These are phyloP conservation scores for Plasmopara halstedii DNA, from an alignment of 352 stramenopile genomes.

Conservation along the genomic window DNA sequence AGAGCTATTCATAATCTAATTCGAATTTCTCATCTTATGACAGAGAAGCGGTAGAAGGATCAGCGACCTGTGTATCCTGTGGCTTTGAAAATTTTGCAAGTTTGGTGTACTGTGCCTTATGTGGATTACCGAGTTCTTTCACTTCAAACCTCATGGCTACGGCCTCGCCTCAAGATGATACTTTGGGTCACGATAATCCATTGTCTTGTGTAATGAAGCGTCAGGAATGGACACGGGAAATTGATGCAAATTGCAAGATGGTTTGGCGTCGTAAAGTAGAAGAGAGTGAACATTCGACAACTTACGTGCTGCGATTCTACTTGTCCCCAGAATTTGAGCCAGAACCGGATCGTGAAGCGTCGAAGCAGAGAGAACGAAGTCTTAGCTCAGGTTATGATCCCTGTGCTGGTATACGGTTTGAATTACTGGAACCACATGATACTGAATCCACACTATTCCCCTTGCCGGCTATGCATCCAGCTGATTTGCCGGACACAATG, in stretches of 20 bases:
- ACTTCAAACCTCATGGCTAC: neutral
- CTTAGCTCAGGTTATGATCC: conserved; percentile 24
- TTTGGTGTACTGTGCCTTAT: conserved; percentile 30
- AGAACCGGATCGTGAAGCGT: conserved; percentile 10
- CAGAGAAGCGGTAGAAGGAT: conserved; percentile 34
- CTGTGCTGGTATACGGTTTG: conserved; percentile 17
- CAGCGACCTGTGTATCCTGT: conserved; percentile 28
- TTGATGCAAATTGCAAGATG: conserved; percentile 25
- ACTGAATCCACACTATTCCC: conserved; percentile 21
- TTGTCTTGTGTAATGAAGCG: conserved; percentile 21
- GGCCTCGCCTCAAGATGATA: neutral
- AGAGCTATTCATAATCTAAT: neutral
- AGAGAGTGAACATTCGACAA: conserved; percentile 17
- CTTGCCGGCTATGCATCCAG: conserved; percentile 7
- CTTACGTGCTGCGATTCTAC: conserved; percentile 30
- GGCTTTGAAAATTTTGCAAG: conserved; percentile 49
- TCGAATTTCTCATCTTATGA: neutral
- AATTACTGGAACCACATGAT: conserved; percentile 21
- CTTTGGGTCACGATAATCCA: neutral
- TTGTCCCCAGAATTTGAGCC: conserved; percentile 19
- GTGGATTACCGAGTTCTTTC: conserved; percentile 13
- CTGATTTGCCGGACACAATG: conserved; percentile 13
- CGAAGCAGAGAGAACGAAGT: conserved; percentile 12
- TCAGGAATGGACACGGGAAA: conserved; percentile 39
- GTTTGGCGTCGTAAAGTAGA: conserved; percentile 32